Evolutionary conservation across 495 filamentous ascomycete species (phyloP).

Genomic region (Platismatia glauca): DNA sequence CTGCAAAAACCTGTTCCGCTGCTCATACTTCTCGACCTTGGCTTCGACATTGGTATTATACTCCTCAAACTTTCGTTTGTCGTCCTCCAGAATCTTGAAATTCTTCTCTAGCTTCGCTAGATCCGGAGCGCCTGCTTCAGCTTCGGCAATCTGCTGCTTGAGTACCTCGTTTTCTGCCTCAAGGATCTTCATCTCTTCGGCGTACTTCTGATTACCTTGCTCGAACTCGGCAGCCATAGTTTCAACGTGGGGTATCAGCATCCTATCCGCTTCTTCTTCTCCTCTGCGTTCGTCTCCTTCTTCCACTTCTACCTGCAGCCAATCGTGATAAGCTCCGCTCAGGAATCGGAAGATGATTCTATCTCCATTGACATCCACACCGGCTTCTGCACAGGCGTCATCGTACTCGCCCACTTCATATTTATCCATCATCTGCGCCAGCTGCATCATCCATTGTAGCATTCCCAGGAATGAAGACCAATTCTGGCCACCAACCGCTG

Average conservation of each 20-base stretch:
- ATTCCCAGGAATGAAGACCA: constrained; percentile 90
- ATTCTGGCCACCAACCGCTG: constrained; percentile 89
- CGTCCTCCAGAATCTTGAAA: constrained; percentile 79
- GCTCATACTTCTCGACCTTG: constrained; percentile 75
- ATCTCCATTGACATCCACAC: constrained; percentile 78
- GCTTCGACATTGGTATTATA: constrained; percentile 75
- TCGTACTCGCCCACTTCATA: constrained; percentile 71
- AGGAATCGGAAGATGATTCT: constrained; percentile 91
- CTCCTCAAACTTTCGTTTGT: constrained; percentile 83
- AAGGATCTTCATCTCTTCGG: constrained; percentile 69
- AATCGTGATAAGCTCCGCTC: constrained; percentile 80
- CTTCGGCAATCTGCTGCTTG: constrained; percentile 73
- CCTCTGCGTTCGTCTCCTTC: constrained; percentile 78
- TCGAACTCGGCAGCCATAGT: constrained; percentile 88
- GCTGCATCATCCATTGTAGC: constrained; percentile 98
- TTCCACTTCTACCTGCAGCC: constrained; percentile 67
- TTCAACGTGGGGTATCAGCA: constrained; percentile 74
- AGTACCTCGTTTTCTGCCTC: constrained; percentile 74
- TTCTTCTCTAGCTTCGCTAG: constrained; percentile 72
- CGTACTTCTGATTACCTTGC: constrained; percentile 64
- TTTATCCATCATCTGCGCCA: constrained; percentile 80
- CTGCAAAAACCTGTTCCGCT: constrained; percentile 62
- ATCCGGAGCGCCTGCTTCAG: constrained; percentile 75
- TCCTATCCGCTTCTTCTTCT: constrained; percentile 64
- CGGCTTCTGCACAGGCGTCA: constrained; percentile 76